Base-by-base conservation (phyloP, 1,284 basidiomycete genomes). In the Exobasidium cylindrosporum region DNA sequence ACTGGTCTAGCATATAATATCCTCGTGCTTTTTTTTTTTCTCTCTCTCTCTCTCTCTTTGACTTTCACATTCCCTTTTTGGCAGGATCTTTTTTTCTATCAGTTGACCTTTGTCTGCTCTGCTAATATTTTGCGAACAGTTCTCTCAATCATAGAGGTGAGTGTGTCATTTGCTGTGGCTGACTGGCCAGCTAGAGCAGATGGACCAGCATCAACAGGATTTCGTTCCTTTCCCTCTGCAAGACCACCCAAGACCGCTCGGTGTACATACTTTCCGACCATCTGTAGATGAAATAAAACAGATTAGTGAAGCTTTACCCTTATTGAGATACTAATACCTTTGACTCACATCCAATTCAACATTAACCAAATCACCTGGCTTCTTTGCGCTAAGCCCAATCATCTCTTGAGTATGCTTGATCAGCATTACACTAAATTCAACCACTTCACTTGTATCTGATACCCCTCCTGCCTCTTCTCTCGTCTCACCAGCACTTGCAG, bases 401-500 rank as follows among this genome's bases (percentile, higher is more conserved):
- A 73, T 70, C 47, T 77, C 77, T 56, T 79, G 77, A 11, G 77
- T 79, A 52, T 79, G 77, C n/a, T 67, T 69, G 63, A 79, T 79
- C 60, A 79, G 73, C 77, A 79, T 79, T 24, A 78, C 76, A 29
- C 66, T 72, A 60, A 78, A 79, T 55, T 79, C 77, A 53, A 79
- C 66, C 28, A 72, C 68, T 49, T 79, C 71, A 46, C 64, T 68
- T 66, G 11, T n/a, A 2, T 61, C 26, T 23, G 35, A 14, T 10
- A 46, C 40, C 21, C 54, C 54, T 7, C 35, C 60, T 44, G 40
- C 54, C 24, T 55, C 49, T 45, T 60, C 58, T n/a, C 29, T 55
- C 5, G 40, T 55, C 13, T 30, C 50, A 23, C 60, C 60, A 1
- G 58, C 61, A 30, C 24, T 24, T 2, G n/a, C 50, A 14, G 49